These are phyloP conservation scores for Cutaneotrichosporon curvatum DNA, from an alignment of 1,284 basidiomycete genomes.

Conservation along the genomic window DNA sequence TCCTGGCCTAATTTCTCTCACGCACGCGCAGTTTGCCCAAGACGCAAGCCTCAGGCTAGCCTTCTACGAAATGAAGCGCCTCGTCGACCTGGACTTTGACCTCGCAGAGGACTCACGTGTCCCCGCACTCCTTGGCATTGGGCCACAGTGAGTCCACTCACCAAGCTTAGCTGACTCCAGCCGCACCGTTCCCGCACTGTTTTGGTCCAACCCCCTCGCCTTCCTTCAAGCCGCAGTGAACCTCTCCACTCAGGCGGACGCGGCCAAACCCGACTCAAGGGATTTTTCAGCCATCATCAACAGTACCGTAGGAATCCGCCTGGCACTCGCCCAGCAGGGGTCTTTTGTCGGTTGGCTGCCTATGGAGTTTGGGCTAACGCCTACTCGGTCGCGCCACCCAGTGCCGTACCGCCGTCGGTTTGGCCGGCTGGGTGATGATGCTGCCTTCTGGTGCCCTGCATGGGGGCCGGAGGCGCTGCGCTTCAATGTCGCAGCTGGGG, in stretches of 20 bases:
- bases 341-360: not conserved
- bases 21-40: not conserved
- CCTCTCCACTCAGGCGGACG: not conserved
- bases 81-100: not conserved
- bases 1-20: not conserved
- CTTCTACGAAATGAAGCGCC: not conserved
- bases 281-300: too few relatives aligned
- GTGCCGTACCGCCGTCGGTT: not conserved
- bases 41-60: too few relatives aligned
- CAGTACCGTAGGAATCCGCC: not conserved
- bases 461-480: not conserved
- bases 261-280: too few relatives aligned
- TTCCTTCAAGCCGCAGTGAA: not conserved
- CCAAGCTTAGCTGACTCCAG: not conserved
- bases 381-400: not conserved
- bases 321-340: not conserved
- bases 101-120: not conserved
- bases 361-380: not conserved
- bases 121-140: not conserved
- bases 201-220: not conserved
- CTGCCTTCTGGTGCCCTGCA: not conserved
- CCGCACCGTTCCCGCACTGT: not conserved
- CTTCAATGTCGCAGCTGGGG: not conserved
- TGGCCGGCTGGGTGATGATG: not conserved
- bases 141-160: not conserved